These are phyloP conservation scores for Melanogaster broomeanus DNA, from an alignment of 768 basidiomycete genomes.

Conservation along the genomic window DNA sequence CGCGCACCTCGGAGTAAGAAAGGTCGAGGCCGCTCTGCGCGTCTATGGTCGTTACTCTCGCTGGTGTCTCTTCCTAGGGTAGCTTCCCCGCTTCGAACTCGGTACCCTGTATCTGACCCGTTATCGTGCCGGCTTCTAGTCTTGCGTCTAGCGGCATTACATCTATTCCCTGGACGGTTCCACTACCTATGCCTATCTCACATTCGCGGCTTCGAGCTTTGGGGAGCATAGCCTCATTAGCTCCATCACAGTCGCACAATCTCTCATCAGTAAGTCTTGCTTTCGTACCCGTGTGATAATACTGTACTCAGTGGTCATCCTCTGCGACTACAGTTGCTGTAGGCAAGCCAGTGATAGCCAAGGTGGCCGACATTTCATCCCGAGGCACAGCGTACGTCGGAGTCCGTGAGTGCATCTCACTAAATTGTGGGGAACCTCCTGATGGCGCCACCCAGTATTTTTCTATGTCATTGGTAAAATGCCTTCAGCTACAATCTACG, in stretches of 20 bases:
- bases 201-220: slow-evolving; percentile 56
- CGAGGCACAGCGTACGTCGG: slow-evolving; percentile 62
- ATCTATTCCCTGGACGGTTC: slow-evolving; percentile 75
- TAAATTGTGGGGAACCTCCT: not conserved
- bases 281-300: not conserved
- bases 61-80: slow-evolving; percentile 66
- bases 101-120: not conserved
- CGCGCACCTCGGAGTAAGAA: slow-evolving; percentile 43
- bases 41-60: slow-evolving; percentile 55
- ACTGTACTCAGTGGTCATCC: slow-evolving; percentile 10
- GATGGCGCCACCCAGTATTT: slow-evolving; percentile 36
- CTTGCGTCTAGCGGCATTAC: slow-evolving; percentile 70
- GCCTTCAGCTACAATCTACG: not conserved
- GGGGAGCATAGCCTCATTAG: slow-evolving; percentile 54
- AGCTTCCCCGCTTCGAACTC: not conserved
- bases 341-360: slow-evolving; percentile 71
- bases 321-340: slow-evolving; percentile 38
- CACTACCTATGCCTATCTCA: slow-evolving; percentile 68
- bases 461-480: slow-evolving; percentile 60
- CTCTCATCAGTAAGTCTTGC: slow-evolving; percentile 50
- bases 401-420: slow-evolving; percentile 46
- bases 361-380: slow-evolving; percentile 70
- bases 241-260: slow-evolving; percentile 55
- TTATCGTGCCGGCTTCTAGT: slow-evolving; percentile 23
- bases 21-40: slow-evolving; percentile 51